These are phyloP conservation scores for Bacterosira constricta DNA, from an alignment of 108 stramenopile genomes.

Conservation along the genomic window DNA sequence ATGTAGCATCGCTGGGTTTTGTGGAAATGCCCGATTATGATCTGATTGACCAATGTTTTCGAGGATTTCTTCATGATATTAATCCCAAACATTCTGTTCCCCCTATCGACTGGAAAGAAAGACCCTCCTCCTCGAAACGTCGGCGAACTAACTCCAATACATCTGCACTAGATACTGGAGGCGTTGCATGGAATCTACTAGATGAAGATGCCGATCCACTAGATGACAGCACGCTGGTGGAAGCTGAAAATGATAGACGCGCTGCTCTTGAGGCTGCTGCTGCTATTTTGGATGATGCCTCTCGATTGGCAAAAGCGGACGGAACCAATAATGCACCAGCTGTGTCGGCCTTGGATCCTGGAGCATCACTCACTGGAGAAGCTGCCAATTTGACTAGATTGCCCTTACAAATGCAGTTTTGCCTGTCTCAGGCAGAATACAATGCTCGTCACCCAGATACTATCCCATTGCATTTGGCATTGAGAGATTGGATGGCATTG, in stretches of 20 bases:
- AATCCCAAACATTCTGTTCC: constrained; percentile 23
- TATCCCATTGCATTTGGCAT: constrained; percentile 63
- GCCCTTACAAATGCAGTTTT: constrained; percentile 74
- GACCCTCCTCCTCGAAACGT: constrained; percentile 27
- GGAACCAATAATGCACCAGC: not conserved
- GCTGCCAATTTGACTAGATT: constrained; percentile 65
- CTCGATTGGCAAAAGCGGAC: constrained; percentile 33
- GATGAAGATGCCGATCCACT: constrained; percentile 49
- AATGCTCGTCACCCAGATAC: constrained; percentile 57
- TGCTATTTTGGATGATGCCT: constrained; percentile 47
- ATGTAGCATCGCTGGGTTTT: constrained; percentile 65
- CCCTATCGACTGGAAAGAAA: constrained; percentile 50
- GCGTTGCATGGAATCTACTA: constrained; percentile 41
- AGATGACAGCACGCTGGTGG: constrained; percentile 23
- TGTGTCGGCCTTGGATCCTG: constrained; percentile 18
- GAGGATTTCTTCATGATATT: constrained; percentile 57
- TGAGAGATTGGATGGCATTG: constrained; percentile 77
- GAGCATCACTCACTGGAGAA: constrained; percentile 44
- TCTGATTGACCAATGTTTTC: constrained; percentile 65
- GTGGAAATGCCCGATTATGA: constrained; percentile 79
- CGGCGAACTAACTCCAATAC: constrained; percentile 9
- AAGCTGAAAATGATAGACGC: constrained; percentile 53
- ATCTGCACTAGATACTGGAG: constrained; percentile 24
- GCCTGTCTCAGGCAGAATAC: constrained; percentile 79
- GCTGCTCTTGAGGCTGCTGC: constrained; percentile 46